A percentile compares a stretch with the other conserved stretches of the same genome.
Evolutionary conservation across 2,329 filamentous ascomycete genomes (phyloP).

Genomic region (Cryphonectria japonica): DNA sequence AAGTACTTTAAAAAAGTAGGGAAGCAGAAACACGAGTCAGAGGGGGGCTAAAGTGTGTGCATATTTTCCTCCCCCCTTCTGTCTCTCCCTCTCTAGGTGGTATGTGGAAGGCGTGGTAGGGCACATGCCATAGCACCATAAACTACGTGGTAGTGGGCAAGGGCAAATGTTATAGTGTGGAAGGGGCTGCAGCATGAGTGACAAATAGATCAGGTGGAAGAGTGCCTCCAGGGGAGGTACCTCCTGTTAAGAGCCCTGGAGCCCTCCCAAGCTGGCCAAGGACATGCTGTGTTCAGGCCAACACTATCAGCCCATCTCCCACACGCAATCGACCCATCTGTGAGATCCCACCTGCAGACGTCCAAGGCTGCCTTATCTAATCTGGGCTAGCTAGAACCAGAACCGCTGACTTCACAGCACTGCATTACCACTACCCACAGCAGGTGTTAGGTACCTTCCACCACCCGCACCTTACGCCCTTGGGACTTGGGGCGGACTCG

Average conservation of each 20-base stretch:
- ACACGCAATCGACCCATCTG: conserved; percentile 12
- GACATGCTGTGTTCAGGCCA: background rate
- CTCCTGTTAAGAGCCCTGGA: background rate
- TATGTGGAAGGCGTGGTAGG: background rate
- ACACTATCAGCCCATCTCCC: conserved; percentile 11
- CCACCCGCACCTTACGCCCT: conserved; percentile 5
- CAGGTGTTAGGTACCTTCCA: background rate
- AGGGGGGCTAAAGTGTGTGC: background rate
- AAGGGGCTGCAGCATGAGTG: background rate
- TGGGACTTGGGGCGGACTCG: background rate
- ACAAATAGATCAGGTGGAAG: background rate
- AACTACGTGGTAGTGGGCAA: background rate
- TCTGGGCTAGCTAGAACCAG: conserved; percentile 15
- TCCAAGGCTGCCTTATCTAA: conserved; percentile 10
- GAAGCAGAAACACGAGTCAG: background rate
- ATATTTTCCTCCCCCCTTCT: background rate
- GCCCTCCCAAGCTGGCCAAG: background rate
- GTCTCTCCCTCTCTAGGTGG: background rate
- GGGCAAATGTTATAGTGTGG: background rate
- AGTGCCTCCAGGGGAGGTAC: background rate
- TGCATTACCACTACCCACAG: background rate
- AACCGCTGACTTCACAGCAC: background rate
- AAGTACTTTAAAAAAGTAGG: background rate
- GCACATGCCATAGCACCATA: too few species aligned
- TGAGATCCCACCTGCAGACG: background rate